phyloP scores from a whole-genome alignment of 2,329 filamentous ascomycete genomes.

The Aspergillus sp. region DNA sequence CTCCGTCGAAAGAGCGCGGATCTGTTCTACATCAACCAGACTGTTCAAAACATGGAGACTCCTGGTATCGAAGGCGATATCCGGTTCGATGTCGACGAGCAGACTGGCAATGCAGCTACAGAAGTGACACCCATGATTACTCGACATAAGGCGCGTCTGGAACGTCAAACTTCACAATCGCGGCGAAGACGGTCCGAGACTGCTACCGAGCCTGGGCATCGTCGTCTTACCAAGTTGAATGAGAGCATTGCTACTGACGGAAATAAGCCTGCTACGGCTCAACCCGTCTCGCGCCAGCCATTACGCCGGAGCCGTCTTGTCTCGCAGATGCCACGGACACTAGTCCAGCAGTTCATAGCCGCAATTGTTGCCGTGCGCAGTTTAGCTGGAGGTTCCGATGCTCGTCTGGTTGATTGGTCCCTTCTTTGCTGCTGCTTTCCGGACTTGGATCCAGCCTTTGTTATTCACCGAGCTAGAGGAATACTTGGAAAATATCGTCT shows the following conservation, averaged over 20 bases:
- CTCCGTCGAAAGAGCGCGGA: conserved; percentile 26
- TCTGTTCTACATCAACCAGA: conserved; percentile 42
- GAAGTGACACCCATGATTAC: conserved; percentile 10
- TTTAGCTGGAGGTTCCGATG: conserved; percentile 48
- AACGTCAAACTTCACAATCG: neutral
- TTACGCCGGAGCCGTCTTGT: conserved; percentile 27
- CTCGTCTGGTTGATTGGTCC: conserved; percentile 47
- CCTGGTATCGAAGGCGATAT: conserved; percentile 36
- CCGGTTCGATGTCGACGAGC: conserved; percentile 29
- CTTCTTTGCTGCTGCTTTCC: conserved; percentile 48
- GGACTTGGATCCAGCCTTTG: conserved; percentile 37
- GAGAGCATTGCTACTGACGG: conserved; percentile 17
- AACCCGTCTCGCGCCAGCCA: conserved; percentile 13
- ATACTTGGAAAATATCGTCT: conserved; percentile 41
- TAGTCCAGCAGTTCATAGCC: conserved; percentile 40
- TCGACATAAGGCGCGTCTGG: conserved; percentile 1
- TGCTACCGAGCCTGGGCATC: conserved; percentile 17
- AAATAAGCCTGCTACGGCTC: conserved; percentile 9
- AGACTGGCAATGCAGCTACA: neutral
- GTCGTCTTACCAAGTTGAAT: conserved; percentile 32
- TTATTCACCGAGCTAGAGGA: conserved; percentile 41
- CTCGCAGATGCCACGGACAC: conserved; percentile 27
- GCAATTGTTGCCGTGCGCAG: conserved; percentile 49
- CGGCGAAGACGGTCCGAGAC: neutral
- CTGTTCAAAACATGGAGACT: conserved; percentile 34